Percentiles rank a stretch among this genome's conserved stretches.
These are phyloP conservation scores for Psilocybe tampanensis DNA, from an alignment of 768 basidiomycete species.

Conservation along the genomic window DNA sequence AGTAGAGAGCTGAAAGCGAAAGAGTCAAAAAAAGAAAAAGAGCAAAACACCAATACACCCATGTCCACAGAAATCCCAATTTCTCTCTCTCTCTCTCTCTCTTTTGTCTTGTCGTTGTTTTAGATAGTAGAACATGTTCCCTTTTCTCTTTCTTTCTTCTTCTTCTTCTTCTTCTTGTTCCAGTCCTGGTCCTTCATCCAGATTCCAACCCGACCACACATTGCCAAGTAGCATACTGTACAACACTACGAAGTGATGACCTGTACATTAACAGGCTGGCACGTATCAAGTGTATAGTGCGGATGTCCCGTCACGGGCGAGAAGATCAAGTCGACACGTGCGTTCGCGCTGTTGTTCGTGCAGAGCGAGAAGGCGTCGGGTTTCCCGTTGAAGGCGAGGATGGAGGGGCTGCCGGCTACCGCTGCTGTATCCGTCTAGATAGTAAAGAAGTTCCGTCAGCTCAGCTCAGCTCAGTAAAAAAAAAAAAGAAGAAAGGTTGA, in stretches of 20 bases:
- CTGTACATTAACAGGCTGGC: slow-evolving; percentile 41
- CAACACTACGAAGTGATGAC: slow-evolving; percentile 29
- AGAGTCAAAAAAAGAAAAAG: neutral
- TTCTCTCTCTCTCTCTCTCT: neutral
- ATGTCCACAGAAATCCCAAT: neutral
- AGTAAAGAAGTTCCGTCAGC: too few relatives aligned
- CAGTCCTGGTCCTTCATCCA: too few relatives aligned
- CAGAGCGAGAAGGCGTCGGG: slow-evolving; percentile 45
- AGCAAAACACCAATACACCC: too few relatives aligned
- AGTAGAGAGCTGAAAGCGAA: too few relatives aligned
- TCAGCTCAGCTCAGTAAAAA: neutral
- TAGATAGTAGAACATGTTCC: neutral
- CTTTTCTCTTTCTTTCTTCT: neutral
- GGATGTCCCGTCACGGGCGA: slow-evolving; percentile 45
- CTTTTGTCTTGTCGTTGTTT: neutral
- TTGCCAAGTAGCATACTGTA: too few relatives aligned
- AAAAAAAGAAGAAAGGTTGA: too few relatives aligned
- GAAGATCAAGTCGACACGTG: slow-evolving; percentile 43
- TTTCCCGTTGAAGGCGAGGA: slow-evolving; percentile 42
- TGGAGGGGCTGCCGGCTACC: slow-evolving; percentile 27
- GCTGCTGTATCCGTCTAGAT: slow-evolving; percentile 27
- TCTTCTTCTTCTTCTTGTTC: too few relatives aligned
- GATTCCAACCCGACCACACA: too few relatives aligned
- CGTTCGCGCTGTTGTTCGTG: slow-evolving; percentile 42
- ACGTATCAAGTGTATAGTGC: slow-evolving; percentile 39